Percentiles rank a stretch among this genome's conserved stretches.
These are phyloP conservation scores for Davidsoniella australis DNA, from an alignment of 2,329 filamentous ascomycete species.

Conservation along the genomic window DNA sequence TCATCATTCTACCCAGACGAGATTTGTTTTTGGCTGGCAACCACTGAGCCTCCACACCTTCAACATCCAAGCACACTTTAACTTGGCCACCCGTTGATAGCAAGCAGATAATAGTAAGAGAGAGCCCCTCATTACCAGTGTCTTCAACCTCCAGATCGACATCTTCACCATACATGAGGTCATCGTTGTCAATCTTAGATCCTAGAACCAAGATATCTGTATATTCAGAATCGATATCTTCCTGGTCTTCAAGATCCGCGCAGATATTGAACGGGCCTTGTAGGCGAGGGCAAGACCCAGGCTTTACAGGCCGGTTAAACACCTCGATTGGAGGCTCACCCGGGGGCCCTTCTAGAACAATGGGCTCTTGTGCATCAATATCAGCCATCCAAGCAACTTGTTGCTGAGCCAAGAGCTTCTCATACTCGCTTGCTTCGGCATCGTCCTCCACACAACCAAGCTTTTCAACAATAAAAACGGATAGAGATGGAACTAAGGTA, in stretches of 20 bases:
- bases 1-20: conserved; percentile 24
- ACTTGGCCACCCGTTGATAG: conserved; percentile 44
- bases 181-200: conserved; percentile 40
- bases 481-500: conserved; percentile 64
- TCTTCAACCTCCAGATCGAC: conserved; percentile 41
- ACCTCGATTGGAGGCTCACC: conserved; percentile 37
- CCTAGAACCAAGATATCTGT: conserved; percentile 48
- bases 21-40: conserved; percentile 38
- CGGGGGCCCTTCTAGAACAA: conserved; percentile 30
- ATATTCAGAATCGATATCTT: conserved; percentile 38
- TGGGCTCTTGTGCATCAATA: conserved; percentile 44
- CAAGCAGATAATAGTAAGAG: conserved; percentile 40
- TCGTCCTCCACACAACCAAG: conserved; percentile 46
- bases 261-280: conserved; percentile 46
- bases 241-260: conserved; percentile 36
- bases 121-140: conserved; percentile 40
- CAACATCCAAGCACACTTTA: conserved; percentile 42
- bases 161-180: conserved; percentile 47
- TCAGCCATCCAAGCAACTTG: conserved; percentile 53
- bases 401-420: conserved; percentile 42
- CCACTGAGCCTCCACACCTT: conserved; percentile 50
- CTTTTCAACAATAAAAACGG: conserved; percentile 66
- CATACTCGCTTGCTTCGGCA: conserved; percentile 31
- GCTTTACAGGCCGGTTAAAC: conserved; percentile 37
- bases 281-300: conserved; percentile 39